Evolutionary conservation across 805 yeast species (phyloP).

Genomic region (Cyberlindnera nakhonratchasimensis): DNA sequence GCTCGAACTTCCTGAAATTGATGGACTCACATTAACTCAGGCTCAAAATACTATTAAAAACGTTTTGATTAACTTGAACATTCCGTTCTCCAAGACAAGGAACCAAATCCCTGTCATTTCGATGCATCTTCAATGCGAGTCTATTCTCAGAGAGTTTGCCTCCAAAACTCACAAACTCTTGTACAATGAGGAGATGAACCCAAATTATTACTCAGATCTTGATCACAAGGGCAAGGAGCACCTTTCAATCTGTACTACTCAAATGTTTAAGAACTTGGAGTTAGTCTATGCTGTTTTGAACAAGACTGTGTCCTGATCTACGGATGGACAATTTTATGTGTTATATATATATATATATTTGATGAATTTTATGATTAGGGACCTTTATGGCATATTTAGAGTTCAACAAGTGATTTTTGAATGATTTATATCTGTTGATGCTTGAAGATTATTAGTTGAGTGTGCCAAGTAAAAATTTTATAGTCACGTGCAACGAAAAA

Average conservation of each 20-base stretch:
- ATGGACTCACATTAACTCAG: conserved; percentile 27
- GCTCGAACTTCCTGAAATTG: conserved; percentile 30
- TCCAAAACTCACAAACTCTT: conserved; percentile 30
- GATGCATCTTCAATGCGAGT: conserved; percentile 28
- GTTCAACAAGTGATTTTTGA: no score
- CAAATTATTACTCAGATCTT: conserved; percentile 18
- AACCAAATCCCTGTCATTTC: conserved; percentile 28
- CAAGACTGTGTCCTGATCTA: no score
- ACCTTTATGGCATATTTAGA: no score
- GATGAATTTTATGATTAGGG: not conserved
- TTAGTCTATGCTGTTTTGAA: conserved; percentile 13
- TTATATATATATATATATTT: not conserved
- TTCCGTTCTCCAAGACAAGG: conserved; percentile 31
- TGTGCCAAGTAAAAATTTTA: not conserved
- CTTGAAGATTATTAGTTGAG: no score
- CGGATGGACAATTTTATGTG: not conserved
- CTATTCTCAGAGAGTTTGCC: conserved; percentile 31
- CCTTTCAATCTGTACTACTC: conserved; percentile 28
- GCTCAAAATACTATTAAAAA: conserved; percentile 36
- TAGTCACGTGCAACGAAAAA: not conserved
- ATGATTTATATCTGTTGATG: no score
- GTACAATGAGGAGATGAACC: conserved; percentile 29
- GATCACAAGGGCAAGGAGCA: conserved; percentile 24
- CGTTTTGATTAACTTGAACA: conserved; percentile 30
- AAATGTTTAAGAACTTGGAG: conserved; percentile 30